A percentile compares a stretch with the other conserved stretches of the same genome.
Evolutionary conservation across 164 flowering plant species (phyloP).

Genomic region (Aristolochia californica): DNA sequence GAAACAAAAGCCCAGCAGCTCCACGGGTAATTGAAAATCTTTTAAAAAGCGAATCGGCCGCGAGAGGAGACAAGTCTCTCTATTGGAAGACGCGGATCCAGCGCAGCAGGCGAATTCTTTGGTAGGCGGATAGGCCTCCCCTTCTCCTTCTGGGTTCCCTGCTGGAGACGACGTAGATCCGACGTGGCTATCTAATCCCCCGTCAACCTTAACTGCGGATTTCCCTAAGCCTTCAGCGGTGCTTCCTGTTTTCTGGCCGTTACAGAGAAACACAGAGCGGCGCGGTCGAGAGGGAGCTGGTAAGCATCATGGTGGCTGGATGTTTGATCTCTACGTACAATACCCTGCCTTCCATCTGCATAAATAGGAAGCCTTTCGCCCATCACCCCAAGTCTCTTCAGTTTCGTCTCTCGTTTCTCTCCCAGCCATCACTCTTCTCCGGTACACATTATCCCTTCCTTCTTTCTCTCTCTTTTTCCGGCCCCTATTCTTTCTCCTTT

Average conservation of each 20-base stretch:
- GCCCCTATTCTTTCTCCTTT: slow-evolving; percentile 1
- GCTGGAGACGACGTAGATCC: not conserved
- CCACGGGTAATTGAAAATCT: too few relatives aligned
- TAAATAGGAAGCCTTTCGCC: not conserved
- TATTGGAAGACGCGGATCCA: too few relatives aligned
- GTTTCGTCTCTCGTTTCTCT: not conserved
- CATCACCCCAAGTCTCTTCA: not conserved
- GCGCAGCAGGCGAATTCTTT: too few relatives aligned
- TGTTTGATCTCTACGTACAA: not conserved
- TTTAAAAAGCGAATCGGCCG: too few relatives aligned
- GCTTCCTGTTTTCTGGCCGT: too few relatives aligned
- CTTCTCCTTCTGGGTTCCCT: too few relatives aligned
- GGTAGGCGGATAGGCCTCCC: too few relatives aligned
- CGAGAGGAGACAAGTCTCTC: too few relatives aligned
- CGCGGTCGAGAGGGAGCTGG: not conserved
- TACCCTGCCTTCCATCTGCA: not conserved
- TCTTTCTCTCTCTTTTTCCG: not conserved
- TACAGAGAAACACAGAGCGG: too few relatives aligned
- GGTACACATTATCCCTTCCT: not conserved
- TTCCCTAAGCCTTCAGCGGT: too few relatives aligned
- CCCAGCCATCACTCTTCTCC: slow-evolving; percentile 2
- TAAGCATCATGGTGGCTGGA: not conserved
- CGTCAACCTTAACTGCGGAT: not conserved
- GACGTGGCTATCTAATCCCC: not conserved
- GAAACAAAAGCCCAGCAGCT: too few relatives aligned